Base-by-base conservation (phyloP, 148 eudicot species). In the Heliosperma pusillum region DNA sequence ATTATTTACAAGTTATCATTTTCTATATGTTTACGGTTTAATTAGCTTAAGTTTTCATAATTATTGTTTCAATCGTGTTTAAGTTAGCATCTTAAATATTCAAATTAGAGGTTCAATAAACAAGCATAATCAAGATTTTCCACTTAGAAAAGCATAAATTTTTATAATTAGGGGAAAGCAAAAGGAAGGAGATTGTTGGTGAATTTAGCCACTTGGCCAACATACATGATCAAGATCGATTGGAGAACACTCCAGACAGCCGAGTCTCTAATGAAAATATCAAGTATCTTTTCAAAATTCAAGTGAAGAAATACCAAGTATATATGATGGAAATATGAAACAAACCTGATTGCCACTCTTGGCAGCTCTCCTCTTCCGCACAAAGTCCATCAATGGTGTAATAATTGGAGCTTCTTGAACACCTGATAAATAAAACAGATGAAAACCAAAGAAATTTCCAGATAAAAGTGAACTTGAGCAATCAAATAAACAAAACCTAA, bases 321-420 rank as follows among this genome's bases (percentile, higher is more conserved):
- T 50, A 2, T 50, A 50, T 11, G 19, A 50, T 50, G 55, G 4
- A 50, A 4, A 50, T 50, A 50, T 3, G 53, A 29, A 22, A 30
- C 79, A 36, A 72, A 81, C 87, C 82, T 82, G 87, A 74, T 40
- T 70, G 26, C 72, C 79, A 62, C 79, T 77, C 83, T 79, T 85
- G 8, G 83, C 80, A 82, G 85, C 87, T 85, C 87, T 76, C 77
- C 79, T 85, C 67, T 77, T 79, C 53, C 87, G 85, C 53, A 85
- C 78, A 71, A 44, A 85, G 30, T 85, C 87, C 87, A 85, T 85
- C 69, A 85, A 80, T 20, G 87, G 87, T 58, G 87, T 85, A 27
- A 82, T 75, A 61, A 85, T 71, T 77, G 80, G 82, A 58, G 78
- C 56, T 68, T 85, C 87, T 60, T 76, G 83, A 55, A 74, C 62